Conservation (phyloP, 495 filamentous ascomycete genomes). For the Hypoxylon fuscum region DNA sequence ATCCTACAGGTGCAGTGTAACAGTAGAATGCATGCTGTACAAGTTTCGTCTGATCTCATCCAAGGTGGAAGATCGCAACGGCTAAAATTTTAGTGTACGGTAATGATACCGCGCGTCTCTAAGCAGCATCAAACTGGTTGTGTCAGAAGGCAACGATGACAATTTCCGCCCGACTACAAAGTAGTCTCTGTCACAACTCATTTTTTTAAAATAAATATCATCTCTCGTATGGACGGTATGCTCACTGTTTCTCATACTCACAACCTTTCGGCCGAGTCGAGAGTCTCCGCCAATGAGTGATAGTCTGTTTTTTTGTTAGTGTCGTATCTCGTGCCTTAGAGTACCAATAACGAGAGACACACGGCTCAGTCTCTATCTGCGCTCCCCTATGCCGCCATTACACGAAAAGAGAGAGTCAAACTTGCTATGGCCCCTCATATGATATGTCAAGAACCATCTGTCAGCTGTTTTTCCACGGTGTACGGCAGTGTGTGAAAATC, state of each 20-base stretch:
- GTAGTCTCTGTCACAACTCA: slow-evolving; percentile 32
- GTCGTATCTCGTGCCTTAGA: slow-evolving; percentile 9
- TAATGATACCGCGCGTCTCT: not conserved
- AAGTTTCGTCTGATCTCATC: slow-evolving; percentile 10
- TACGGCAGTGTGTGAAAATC: slow-evolving; percentile 1
- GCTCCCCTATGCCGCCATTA: slow-evolving; percentile 5
- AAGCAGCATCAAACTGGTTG: slow-evolving; percentile 7
- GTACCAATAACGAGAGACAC: slow-evolving; percentile 3
- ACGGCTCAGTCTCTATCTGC: slow-evolving; percentile 4
- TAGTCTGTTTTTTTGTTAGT: too few species aligned
- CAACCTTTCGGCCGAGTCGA: not conserved
- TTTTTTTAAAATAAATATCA: too few species aligned
- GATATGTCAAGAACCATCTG: slow-evolving; percentile 19
- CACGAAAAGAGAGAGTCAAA: not conserved
- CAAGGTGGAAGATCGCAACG: slow-evolving; percentile 3
- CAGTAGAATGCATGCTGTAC: slow-evolving; percentile 1
- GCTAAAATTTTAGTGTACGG: slow-evolving; percentile 2
- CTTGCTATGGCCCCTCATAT: slow-evolving; percentile 5
- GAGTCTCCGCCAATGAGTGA: slow-evolving; percentile 5
- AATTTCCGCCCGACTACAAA: too few species aligned
- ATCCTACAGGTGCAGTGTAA: slow-evolving; percentile 25
- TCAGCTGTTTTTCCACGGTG: slow-evolving; percentile 6
- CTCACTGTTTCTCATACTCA: not conserved
- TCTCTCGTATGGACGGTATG: not conserved
- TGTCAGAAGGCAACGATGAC: slow-evolving; percentile 7